Evolutionary conservation across 1,284 basidiomycete genomes (phyloP).

Genomic region (Ustilago bromivora): DNA sequence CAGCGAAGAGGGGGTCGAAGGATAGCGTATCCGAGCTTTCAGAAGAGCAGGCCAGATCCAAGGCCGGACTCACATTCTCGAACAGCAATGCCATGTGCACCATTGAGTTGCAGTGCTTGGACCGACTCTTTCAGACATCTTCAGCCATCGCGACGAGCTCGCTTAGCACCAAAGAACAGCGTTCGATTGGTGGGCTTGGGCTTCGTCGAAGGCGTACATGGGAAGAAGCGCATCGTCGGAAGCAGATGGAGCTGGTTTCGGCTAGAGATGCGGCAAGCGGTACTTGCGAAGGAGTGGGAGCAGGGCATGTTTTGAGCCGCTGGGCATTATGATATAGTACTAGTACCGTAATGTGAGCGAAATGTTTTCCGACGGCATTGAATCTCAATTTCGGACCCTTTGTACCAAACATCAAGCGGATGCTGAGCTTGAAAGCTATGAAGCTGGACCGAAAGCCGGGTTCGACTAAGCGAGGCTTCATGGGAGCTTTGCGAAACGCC

Average conservation of each 20-base stretch:
- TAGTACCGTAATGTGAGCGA: background rate
- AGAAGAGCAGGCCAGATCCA: too few relatives aligned
- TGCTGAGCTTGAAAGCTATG: background rate
- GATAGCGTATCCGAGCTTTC: too few relatives aligned
- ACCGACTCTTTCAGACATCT: background rate
- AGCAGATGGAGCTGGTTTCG: background rate
- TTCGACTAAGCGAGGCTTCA: background rate
- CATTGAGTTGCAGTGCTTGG: background rate
- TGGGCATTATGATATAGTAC: too few relatives aligned
- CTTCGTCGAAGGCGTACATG: background rate
- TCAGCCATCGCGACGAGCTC: background rate
- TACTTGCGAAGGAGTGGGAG: background rate
- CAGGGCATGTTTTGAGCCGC: background rate
- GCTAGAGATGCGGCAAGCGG: background rate
- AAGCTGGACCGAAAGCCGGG: background rate
- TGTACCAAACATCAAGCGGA: background rate
- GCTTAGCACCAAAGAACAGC: background rate
- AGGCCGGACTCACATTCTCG: too few relatives aligned
- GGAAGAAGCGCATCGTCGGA: background rate
- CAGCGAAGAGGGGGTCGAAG: too few relatives aligned
- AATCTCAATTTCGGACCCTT: background rate
- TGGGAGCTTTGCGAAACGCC: background rate
- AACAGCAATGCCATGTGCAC: background rate
- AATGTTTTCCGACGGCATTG: background rate
- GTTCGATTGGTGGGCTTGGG: background rate